Conservation (phyloP, 176 grass and related monocot genomes). For the Oryza brachyantha region DNA sequence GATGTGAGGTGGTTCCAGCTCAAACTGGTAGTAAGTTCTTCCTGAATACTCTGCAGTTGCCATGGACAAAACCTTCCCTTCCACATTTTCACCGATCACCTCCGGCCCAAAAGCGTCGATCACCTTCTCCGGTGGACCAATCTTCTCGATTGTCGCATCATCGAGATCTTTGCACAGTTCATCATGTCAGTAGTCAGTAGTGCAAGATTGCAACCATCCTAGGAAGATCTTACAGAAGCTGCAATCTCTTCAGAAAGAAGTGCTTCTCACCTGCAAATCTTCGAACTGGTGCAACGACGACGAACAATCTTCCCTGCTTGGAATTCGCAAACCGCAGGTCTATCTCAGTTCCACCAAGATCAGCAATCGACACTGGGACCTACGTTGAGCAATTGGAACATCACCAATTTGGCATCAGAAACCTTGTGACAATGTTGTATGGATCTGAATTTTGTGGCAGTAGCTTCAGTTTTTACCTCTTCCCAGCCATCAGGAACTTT, state of each 20-base stretch:
- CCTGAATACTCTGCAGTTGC: slow-evolving; percentile 57
- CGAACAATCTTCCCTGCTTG: slow-evolving; percentile 70
- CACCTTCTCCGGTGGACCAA: slow-evolving; percentile 70
- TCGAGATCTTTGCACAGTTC: slow-evolving; percentile 32
- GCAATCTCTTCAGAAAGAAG: background rate
- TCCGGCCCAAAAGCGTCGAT: slow-evolving; percentile 83
- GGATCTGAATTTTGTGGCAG: slow-evolving; percentile 3
- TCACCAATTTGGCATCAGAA: background rate
- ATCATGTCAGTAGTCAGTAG: background rate
- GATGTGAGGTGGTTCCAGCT: slow-evolving; percentile 76
- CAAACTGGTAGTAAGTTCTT: slow-evolving; percentile 92
- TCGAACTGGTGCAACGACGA: slow-evolving; percentile 79
- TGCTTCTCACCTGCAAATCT: slow-evolving; percentile 70
- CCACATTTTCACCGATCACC: slow-evolving; percentile 86
- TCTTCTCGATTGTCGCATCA: slow-evolving; percentile 65
- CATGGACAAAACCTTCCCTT: slow-evolving; percentile 75
- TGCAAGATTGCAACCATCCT: background rate
- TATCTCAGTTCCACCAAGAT: slow-evolving; percentile 95
- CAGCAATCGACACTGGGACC: slow-evolving; percentile 95
- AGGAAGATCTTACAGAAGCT: background rate
- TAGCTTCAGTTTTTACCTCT: slow-evolving; percentile 46
- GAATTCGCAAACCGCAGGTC: slow-evolving; percentile 77
- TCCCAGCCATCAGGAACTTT: slow-evolving; percentile 83
- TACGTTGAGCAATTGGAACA: slow-evolving; percentile 12
- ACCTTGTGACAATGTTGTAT: background rate